Evolutionary conservation across 495 filamentous ascomycete genomes (phyloP).

Genomic region (Tuber aestivum): DNA sequence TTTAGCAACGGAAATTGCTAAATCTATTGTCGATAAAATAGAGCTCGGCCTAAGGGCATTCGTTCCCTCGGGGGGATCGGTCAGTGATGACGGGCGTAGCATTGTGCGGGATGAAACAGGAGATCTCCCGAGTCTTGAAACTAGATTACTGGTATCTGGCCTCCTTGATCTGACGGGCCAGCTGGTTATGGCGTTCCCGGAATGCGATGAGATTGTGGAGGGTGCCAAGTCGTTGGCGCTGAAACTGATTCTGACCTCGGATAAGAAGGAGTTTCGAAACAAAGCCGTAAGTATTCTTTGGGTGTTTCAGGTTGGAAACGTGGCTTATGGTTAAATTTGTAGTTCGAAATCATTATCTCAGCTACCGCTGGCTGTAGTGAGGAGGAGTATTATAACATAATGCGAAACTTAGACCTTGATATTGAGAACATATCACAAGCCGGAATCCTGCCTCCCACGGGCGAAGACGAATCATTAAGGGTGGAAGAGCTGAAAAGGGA

Average conservation of each 20-base stretch:
- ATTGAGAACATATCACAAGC: slow-evolving; percentile 34
- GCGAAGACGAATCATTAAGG: slow-evolving; percentile 32
- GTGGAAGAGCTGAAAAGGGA: slow-evolving; percentile 40
- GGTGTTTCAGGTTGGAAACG: slow-evolving; percentile 1
- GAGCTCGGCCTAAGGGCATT: slow-evolving; percentile 30
- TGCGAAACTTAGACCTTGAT: slow-evolving; percentile 39
- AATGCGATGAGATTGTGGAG: slow-evolving; percentile 29
- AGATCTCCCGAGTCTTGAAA: slow-evolving; percentile 20
- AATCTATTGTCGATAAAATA: slow-evolving; percentile 35
- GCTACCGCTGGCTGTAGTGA: slow-evolving; percentile 34
- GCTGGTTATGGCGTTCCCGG: slow-evolving; percentile 34
- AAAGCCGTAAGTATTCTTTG: slow-evolving; percentile 35
- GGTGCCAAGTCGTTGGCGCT: slow-evolving; percentile 34
- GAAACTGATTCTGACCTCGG: slow-evolving; percentile 34
- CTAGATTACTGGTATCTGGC: slow-evolving; percentile 38
- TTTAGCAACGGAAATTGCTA: slow-evolving; percentile 32
- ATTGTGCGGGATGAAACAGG: neutral
- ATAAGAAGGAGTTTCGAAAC: slow-evolving; percentile 35
- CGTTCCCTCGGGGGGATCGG: neutral
- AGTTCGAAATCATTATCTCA: slow-evolving; percentile 42
- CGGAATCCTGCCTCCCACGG: slow-evolving; percentile 25
- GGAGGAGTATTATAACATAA: slow-evolving; percentile 35
- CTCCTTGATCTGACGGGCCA: slow-evolving; percentile 40
- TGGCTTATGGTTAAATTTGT: slow-evolving; percentile 18
- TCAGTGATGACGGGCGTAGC: neutral